Evolutionary conservation across 1,139 yeast genomes (phyloP), one percentile per base, ranked within the genome.

Genomic region (Dujonia santamariae): DNA sequence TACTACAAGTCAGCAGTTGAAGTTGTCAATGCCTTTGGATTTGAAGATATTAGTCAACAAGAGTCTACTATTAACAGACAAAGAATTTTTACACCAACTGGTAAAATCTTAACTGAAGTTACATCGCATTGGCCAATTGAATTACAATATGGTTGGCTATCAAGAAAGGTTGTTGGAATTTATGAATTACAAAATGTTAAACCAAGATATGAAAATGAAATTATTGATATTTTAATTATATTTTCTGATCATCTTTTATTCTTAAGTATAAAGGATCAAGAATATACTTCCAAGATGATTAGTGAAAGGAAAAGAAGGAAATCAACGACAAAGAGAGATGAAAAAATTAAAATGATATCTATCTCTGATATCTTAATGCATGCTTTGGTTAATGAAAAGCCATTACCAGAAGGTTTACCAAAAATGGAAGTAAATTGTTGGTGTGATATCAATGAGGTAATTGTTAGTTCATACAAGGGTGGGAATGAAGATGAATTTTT

Each of bases 61-160:
- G 42, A 61, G 37, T 61, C 56, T 33, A 71, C 78, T 12, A 75
- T 73, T 41, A 72, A 67, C 44, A 42, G 35, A 18, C 72, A 78
- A 28, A 69, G 96, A 41, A 78, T 87, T 0, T 86, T 88, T 52
- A 88, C 97, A 0, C 96, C 97, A 1, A 82, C 96, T 0, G 97
- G 97, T 0, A 87, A 86, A 53, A 72, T 90, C 2, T 61, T 90
- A 29, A 82, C 95, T 0, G 96, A 87, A 49, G 56, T 88, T 18
- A 95, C 96, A 5, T 68, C 76, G 7, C 78, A 78, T 16, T 90
- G 97, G 97, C 97, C 97, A 0, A 62, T 77, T 0, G 90, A 84
- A 47, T 66, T 90, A 19, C 95, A 86, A 46, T 82, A 81, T 50
- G 96, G 95, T 18, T 88, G 97, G 97, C 56, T 87, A 17, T 72